Base-by-base conservation (phyloP, 2,329 filamentous ascomycete species). In the Alternaria consortialis region DNA sequence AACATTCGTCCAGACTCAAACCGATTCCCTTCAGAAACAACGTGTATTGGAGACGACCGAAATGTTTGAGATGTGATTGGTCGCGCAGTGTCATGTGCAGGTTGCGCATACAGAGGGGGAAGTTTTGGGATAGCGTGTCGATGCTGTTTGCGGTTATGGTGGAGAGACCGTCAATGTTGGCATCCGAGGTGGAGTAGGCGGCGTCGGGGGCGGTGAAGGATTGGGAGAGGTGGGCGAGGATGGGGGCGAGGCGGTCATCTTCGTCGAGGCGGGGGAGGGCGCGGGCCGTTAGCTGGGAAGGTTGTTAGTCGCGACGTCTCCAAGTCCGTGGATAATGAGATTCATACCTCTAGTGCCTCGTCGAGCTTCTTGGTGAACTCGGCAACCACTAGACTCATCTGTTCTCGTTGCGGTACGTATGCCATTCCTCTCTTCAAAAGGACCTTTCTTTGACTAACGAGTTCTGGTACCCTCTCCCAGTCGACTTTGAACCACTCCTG, bases 21-120 rank as follows among this genome's bases (percentile, higher is more conserved):
- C 95, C 95, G 60, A 98, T 93, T 42, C 95, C 95, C 80, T 99
- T 99, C 60, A 99, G 85, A 86, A 99, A 99, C 4, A 99, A 87
- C 0, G 92, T 92, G 83, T 98, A 99, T 80, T 99, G 95, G 9
- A 98, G 84, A 65, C 95, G 91, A 13, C 93, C 94, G 73, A 86
- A 97, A 79, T 99, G 94, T 80, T 97, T 97, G 65, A 99, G 84
- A 75, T 99, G 94, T 12, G 89, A 90, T 74, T 97, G 94, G 62
- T 93, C 91, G 56, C 93, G 91, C 32, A 99, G 84, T 3, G 91
- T 91, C 56, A 88, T 89, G 79, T 99, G 95, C 25, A 99, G 84
- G 76, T 95, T 91, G 61, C 91, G 90, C 94, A 98, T 98, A 82
- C 95, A 98, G 7, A 96, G 87, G 0, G 93, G 93, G 82, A 97